Base-by-base conservation (phyloP, 306 rosid species). In the Prunus armeniaca region DNA sequence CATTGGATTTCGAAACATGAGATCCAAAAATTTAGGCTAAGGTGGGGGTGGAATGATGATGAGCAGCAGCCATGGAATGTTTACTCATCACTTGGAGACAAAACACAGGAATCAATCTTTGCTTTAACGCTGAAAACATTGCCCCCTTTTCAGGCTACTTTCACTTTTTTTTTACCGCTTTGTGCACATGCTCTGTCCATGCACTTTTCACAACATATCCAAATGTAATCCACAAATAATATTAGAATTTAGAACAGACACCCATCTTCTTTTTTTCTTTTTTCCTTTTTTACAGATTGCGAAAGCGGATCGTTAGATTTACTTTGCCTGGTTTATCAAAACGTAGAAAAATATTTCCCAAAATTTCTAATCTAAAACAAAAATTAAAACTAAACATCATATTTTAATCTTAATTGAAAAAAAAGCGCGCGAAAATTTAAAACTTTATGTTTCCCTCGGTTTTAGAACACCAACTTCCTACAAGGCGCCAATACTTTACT, bases 391-490 rank as follows among this genome's bases (percentile, higher is more conserved):
- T 32, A 51, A 72, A 49, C 17, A 46, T 43, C 11, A 69, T 62
- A 79, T 56, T 66, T 34, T 34, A 70, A 17, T 22, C 5, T n/a
- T 25, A 72, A 56, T 34, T n/a, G 13, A 34, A 43, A 51, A 79
- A 79, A 65, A 64, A 54, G 79, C 76, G 86, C 83, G 79, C 82
- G 71, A 67, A 84, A 69, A 66, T 18, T 78, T 52, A 71, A 78
- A 64, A 12, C 65, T 65, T n/a, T 13, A 8, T 76, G 9, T 43
- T 80, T 64, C 74, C 83, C 80, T 60, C 67, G 24, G 43, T 27
- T 50, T 67, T 81, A 95, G 80, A 92, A 92, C 58, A 83, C 62
- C 71, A 95, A 80, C 82, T 83, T 92, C 87, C 97, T 83, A 32
- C 97, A 88, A 17, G 77, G 87, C 22, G 78, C 86, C 6, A 78